Conservation (phyloP, 345 rosid species). For the Microcos paniculata region DNA sequence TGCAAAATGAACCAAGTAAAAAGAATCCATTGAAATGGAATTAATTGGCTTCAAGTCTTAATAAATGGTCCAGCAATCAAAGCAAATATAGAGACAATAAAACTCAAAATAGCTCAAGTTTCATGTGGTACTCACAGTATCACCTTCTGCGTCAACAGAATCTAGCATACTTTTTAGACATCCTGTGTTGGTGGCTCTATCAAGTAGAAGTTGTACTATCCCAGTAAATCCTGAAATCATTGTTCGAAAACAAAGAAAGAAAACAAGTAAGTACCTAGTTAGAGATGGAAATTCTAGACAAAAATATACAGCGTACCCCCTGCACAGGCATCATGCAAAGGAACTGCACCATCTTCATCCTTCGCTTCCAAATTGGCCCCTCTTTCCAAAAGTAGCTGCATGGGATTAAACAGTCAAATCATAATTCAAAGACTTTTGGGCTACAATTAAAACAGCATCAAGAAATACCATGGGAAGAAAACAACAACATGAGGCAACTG, state of each 20-base stretch:
- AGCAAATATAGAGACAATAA: background rate
- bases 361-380: slow-evolving; percentile 80
- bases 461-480: background rate
- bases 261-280: background rate
- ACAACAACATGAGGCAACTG: slow-evolving; percentile 7
- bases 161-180: slow-evolving; percentile 66
- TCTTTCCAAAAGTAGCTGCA: slow-evolving; percentile 79
- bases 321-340: slow-evolving; percentile 93
- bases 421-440: background rate
- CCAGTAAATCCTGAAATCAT: slow-evolving; percentile 57
- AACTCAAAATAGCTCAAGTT: background rate
- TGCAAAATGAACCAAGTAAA: background rate
- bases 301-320: slow-evolving; percentile 49
- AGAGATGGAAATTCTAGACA: background rate
- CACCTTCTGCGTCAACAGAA: slow-evolving; percentile 77
- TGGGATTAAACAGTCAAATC: background rate
- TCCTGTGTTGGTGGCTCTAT: slow-evolving; percentile 47
- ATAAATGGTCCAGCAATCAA: background rate
- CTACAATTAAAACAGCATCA: background rate
- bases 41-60: background rate
- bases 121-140: slow-evolving; percentile 55
- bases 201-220: slow-evolving; percentile 61
- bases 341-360: slow-evolving; percentile 95
- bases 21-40: background rate
- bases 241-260: background rate